phyloP scores from a whole-genome alignment of 2,329 filamentous ascomycete species.

The Periconia sp. region DNA sequence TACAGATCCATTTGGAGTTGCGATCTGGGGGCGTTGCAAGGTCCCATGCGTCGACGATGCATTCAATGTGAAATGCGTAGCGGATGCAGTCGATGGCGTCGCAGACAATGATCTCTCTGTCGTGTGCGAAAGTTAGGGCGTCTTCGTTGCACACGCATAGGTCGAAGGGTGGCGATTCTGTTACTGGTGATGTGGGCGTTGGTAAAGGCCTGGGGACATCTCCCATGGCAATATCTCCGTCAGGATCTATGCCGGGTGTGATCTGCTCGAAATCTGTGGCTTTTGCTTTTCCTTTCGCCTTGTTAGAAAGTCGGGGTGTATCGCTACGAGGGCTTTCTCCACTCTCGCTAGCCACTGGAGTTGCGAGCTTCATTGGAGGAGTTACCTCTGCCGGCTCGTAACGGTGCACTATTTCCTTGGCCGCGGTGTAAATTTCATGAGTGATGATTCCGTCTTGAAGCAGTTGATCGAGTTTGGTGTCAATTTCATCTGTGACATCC shows the following conservation, averaged over 20 bases:
- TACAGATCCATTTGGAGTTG: neutral
- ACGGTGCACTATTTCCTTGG: conserved; percentile 14
- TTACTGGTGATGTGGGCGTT: neutral
- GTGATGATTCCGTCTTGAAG: conserved; percentile 34
- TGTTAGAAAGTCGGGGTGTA: neutral
- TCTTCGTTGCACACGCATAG: conserved; percentile 27
- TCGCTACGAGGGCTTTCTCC: conserved; percentile 1
- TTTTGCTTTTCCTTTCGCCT: conserved; percentile 13
- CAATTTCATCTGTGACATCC: conserved; percentile 31
- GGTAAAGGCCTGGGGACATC: too few species aligned
- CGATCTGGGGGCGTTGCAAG: neutral
- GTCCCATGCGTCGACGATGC: conserved; percentile 17
- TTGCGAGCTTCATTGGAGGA: neutral
- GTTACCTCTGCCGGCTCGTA: neutral
- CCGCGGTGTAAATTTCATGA: conserved; percentile 22
- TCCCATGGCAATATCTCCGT: conserved; percentile 17
- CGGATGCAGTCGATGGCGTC: conserved; percentile 24
- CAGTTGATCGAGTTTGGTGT: conserved; percentile 41
- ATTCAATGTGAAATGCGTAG: conserved; percentile 25
- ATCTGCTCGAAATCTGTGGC: conserved; percentile 11
- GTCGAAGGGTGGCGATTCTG: conserved; percentile 15
- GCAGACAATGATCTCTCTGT: conserved; percentile 19
- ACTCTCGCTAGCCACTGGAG: neutral
- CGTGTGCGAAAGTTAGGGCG: conserved; percentile 11
- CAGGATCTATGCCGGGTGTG: conserved; percentile 21